These are phyloP conservation scores for Schizophyllum amplum DNA, from an alignment of 1,284 basidiomycete species.

Conservation along the genomic window DNA sequence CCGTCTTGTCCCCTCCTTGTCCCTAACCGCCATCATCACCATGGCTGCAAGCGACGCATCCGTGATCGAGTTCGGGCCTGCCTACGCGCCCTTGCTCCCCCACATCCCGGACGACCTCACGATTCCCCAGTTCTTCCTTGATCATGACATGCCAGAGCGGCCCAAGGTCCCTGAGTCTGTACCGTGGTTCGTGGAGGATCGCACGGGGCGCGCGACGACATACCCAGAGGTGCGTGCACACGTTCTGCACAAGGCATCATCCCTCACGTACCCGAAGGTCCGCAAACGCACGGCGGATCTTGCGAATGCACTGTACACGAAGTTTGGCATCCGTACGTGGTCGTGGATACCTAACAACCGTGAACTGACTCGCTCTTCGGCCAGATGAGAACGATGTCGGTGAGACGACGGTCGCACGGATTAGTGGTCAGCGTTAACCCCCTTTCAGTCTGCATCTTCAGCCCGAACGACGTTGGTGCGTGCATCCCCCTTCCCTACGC, in stretches of 20 bases:
- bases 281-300: constrained; percentile 46
- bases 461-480: constrained; percentile 59
- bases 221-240: constrained; percentile 39
- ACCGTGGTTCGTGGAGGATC: constrained; percentile 64
- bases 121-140: constrained; percentile 68
- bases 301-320: constrained; percentile 51
- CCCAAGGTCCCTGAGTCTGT: constrained; percentile 34
- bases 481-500: constrained; percentile 2
- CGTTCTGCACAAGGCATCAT: not conserved
- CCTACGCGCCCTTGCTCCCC: constrained; percentile 26
- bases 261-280: constrained; percentile 24
- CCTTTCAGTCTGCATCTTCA: constrained; percentile 52
- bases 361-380: not conserved
- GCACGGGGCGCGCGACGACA: constrained; percentile 38
- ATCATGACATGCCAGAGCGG: constrained; percentile 38
- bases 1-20: not conserved
- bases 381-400: constrained; percentile 32
- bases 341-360: not conserved
- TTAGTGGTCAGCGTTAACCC: constrained; percentile 2
- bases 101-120: constrained; percentile 64
- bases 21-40: not conserved
- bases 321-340: constrained; percentile 50
- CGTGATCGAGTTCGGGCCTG: constrained; percentile 10
- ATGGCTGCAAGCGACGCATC: not conserved
- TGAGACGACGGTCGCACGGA: constrained; percentile 16